A percentile compares a stretch with the other conserved stretches of the same genome.
Evolutionary conservation across 371 early-diverging fungal genomes (phyloP).

Genomic region (Mortierella sp.): DNA sequence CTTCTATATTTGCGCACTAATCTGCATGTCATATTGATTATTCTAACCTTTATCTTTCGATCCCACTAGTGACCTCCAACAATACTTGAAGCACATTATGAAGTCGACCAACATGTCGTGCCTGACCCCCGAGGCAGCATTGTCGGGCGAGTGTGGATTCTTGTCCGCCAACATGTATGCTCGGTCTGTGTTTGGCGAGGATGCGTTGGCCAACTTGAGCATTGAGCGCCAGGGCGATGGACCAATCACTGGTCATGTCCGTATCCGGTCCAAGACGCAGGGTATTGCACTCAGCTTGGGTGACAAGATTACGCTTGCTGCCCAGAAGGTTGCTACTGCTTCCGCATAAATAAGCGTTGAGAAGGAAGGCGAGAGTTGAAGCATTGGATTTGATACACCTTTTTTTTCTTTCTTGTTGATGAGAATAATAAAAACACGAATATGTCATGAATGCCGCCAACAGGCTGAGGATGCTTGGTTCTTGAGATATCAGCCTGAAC

Average conservation of each 20-base stretch:
- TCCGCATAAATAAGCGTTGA: constrained; percentile 18
- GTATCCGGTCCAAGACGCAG: constrained; percentile 98
- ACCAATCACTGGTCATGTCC: constrained; percentile 94
- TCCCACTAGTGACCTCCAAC: constrained; percentile 77
- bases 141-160: constrained; percentile 97
- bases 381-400: not conserved
- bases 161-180: constrained; percentile 97
- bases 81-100: constrained; percentile 92
- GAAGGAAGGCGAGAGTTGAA: not conserved
- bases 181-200: constrained; percentile 96
- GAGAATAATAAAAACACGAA: not conserved
- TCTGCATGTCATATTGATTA: not conserved
- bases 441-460: too few relatives aligned
- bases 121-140: constrained; percentile 92
- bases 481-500: too few relatives aligned
- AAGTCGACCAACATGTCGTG: constrained; percentile 96
- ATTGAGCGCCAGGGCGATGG: constrained; percentile 86
- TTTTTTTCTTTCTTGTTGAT: not conserved
- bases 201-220: constrained; percentile 96
- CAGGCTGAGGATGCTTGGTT: too few relatives aligned
- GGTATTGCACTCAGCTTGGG: constrained; percentile 97
- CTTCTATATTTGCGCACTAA: not conserved
- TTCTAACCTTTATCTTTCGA: not conserved
- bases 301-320: constrained; percentile 75
- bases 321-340: constrained; percentile 48